Evolutionary conservation across 2,329 filamentous ascomycete species (phyloP), one percentile per base, ranked within the genome.

Genomic region (Pseudogymnoascus sp.): DNA sequence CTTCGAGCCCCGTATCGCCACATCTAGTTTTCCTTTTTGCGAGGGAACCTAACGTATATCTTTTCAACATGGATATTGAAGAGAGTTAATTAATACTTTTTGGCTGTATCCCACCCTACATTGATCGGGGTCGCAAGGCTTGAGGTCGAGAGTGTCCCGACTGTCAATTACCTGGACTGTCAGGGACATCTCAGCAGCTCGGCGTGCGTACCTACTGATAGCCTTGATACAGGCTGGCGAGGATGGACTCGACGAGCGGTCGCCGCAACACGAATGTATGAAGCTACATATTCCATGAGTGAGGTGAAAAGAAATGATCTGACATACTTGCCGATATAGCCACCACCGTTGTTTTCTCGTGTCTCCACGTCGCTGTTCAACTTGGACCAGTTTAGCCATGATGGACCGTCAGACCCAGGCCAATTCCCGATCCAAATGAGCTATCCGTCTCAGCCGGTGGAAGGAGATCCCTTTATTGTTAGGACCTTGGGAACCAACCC

Each of bases 201-300:
- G 44, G 15, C 3, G 6, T 50, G 23, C 21, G 23, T 17, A 28
- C 47, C 47, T n/a, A 33, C 26, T 57, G 28, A 57, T 33, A 33
- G 28, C 50, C 50, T 31, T 19, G 28, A 57, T 8, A 57, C 10
- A 57, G 50, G 50, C 6, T 33, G 17, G 15, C 50, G 26, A 57
- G 11, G 28, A 57, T 57, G 50, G 50, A 33, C 50, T 57, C 50
- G 50, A 57, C 10, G 6, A 19, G 50, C 50, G 50, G 28, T 33
- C 26, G 13, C 50, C 50, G 50, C 50, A 57, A 57, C 28, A 57
- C 26, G 50, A 57, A 57, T 57, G 50, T 57, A 57, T 33, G 50
- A 57, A 57, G 17, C 50, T 33, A 17, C 17, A 8, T 9, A 10
- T 57, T 21, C 28, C 28, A 21, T 33, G 28, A 3, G 28, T 33